Conservation (phyloP, 805 yeast genomes). For the Kuraishia piskuri region DNA sequence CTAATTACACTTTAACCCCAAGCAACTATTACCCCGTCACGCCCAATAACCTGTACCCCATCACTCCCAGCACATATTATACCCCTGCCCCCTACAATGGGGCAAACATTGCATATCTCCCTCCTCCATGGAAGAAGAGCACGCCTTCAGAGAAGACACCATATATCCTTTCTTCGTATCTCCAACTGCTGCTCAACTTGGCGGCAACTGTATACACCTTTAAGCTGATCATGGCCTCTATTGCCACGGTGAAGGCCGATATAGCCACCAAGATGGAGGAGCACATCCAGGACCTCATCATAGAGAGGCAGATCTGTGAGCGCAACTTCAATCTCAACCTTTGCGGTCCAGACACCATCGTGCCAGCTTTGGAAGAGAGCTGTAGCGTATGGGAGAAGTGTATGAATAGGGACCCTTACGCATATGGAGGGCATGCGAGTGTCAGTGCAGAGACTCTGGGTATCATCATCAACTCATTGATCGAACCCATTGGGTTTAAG, state of each 20-base stretch:
- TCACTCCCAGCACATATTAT: constrained; percentile 1
- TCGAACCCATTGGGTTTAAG: constrained; percentile 62
- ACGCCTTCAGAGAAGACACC: constrained; percentile 44
- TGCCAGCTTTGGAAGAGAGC: constrained; percentile 47
- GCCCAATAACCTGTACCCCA: not conserved
- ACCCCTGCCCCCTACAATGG: constrained; percentile 4
- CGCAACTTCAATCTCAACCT: constrained; percentile 42
- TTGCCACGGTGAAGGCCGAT: constrained; percentile 45
- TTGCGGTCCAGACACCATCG: constrained; percentile 46
- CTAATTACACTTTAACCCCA: not conserved
- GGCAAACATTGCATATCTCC: constrained; percentile 22
- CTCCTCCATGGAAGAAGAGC: constrained; percentile 53
- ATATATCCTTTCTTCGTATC: constrained; percentile 51
- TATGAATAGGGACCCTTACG: constrained; percentile 48
- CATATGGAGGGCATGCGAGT: constrained; percentile 41
- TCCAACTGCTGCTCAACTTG: constrained; percentile 47
- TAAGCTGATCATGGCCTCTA: constrained; percentile 32
- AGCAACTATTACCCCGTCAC: not conserved
- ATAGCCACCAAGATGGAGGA: constrained; percentile 41
- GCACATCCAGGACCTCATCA: constrained; percentile 32
- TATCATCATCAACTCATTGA: constrained; percentile 46
- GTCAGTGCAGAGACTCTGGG: constrained; percentile 60
- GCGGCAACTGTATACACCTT: constrained; percentile 35
- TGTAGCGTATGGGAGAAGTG: constrained; percentile 62
- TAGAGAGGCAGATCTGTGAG: constrained; percentile 48